Percentiles rank a stretch among this genome's conserved stretches.
These are phyloP conservation scores for Picea engelmannii DNA, from an alignment of 83 land plant genomes.

Conservation along the genomic window DNA sequence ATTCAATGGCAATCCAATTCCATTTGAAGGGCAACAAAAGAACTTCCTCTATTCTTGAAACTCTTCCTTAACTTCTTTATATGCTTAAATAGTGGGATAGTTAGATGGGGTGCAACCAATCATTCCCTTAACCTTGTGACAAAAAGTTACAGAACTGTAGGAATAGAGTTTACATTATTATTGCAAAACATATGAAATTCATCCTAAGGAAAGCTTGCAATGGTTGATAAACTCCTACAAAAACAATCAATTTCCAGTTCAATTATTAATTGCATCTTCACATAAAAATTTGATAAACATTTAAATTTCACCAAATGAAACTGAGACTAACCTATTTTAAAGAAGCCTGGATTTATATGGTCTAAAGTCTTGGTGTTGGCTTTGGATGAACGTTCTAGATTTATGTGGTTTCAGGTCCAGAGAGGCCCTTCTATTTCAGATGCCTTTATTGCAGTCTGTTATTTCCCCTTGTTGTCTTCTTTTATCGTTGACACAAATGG, in stretches of 20 bases:
- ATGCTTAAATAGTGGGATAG: neutral
- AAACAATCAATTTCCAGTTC: neutral
- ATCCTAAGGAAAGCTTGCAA: neutral
- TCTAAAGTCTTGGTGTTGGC: neutral
- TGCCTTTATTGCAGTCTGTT: neutral
- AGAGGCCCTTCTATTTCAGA: conserved; percentile 73
- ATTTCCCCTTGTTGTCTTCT: too few relatives aligned
- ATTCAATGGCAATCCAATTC: neutral
- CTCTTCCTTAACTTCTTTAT: neutral
- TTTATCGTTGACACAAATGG: too few relatives aligned
- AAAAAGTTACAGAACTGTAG: neutral
- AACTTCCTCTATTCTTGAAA: neutral
- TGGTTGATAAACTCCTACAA: neutral
- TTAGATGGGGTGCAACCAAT: neutral
- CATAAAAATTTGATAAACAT: neutral
- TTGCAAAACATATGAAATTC: neutral
- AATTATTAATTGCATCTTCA: neutral
- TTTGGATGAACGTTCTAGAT: too few relatives aligned
- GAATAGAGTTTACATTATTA: too few relatives aligned
- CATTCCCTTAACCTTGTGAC: neutral
- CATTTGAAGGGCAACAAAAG: neutral
- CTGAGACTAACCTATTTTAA: neutral
- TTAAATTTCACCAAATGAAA: neutral
- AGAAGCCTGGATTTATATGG: neutral
- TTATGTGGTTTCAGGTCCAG: neutral